phyloP scores from a whole-genome alignment of 1,284 basidiomycete species.

The Stereum hirsutum region DNA sequence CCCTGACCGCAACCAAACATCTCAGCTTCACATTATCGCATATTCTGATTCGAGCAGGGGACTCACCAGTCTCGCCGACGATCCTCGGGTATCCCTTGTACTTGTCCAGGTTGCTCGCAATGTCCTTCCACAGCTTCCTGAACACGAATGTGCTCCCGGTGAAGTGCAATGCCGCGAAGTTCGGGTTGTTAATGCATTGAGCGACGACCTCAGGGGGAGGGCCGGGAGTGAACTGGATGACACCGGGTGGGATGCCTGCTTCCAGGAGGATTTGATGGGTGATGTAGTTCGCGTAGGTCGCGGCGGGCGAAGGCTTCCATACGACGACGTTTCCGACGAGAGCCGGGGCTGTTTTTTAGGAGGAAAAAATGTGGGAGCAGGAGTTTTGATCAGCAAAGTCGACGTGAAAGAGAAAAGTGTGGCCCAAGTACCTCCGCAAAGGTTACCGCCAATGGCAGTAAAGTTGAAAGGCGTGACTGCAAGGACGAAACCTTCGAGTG shows the following conservation, averaged over 20 bases:
- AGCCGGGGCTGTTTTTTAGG: slow-evolving; percentile 88
- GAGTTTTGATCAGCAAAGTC: neutral
- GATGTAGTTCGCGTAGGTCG: slow-evolving; percentile 94
- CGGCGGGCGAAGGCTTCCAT: slow-evolving; percentile 97
- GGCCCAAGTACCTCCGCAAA: slow-evolving; percentile 66
- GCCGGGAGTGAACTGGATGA: slow-evolving; percentile 96
- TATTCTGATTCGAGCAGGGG: slow-evolving; percentile 1
- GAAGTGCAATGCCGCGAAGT: slow-evolving; percentile 91
- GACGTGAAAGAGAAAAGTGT: slow-evolving; percentile 15
- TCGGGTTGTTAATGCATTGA: slow-evolving; percentile 71
- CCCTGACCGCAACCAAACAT: slow-evolving; percentile 26
- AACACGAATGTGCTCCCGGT: slow-evolving; percentile 95
- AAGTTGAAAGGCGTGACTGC: slow-evolving; percentile 99
- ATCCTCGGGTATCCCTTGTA: slow-evolving; percentile 91
- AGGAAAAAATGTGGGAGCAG: too few species aligned
- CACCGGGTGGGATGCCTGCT: slow-evolving; percentile 89
- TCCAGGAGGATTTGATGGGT: slow-evolving; percentile 88
- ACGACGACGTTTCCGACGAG: slow-evolving; percentile 92
- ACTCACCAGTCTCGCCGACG: slow-evolving; percentile 79
- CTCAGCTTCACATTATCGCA: neutral
- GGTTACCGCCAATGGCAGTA: slow-evolving; percentile 93
- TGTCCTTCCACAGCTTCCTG: slow-evolving; percentile 94
- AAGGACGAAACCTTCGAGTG: slow-evolving; percentile 95
- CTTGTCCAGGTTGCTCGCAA: slow-evolving; percentile 78
- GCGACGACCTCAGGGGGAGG: slow-evolving; percentile 75